Conservation (phyloP, 257 asterid species). For the Nicotiana tabacum region DNA sequence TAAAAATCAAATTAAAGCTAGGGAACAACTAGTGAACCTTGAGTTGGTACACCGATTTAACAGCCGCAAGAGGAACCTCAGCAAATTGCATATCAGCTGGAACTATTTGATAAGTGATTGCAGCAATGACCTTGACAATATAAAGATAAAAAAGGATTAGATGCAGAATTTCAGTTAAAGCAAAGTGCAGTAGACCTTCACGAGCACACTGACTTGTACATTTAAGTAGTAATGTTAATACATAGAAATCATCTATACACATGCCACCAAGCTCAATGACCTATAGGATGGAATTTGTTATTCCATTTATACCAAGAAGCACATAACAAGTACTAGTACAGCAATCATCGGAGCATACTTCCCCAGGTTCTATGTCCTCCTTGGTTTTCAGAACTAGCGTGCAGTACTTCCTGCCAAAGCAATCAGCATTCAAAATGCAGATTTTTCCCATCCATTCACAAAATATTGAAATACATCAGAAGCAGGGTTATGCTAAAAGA, state of each 20-base stretch:
- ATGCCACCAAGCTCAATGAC: neutral
- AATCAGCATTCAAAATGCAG: constrained; percentile 10
- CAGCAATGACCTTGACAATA: constrained; percentile 61
- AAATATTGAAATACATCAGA: neutral
- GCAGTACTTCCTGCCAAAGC: constrained; percentile 67
- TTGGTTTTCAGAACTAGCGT: constrained; percentile 58
- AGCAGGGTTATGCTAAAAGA: neutral
- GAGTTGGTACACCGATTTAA: constrained; percentile 50
- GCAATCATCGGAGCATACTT: constrained; percentile 37
- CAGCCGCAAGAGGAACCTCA: constrained; percentile 95
- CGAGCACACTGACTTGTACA: neutral
- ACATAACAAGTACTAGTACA: neutral
- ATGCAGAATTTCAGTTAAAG: neutral
- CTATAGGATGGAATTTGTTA: neutral
- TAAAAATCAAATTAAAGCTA: neutral
- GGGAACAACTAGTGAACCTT: constrained; percentile 44
- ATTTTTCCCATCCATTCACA: neutral
- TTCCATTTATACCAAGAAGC: neutral
- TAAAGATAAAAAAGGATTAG: neutral
- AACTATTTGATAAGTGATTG: constrained; percentile 76
- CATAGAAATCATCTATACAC: neutral
- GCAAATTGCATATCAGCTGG: constrained; percentile 86
- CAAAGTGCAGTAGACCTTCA: neutral
- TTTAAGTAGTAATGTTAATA: neutral
- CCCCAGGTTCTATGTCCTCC: constrained; percentile 30